phyloP scores from a whole-genome alignment of 441 rosid genomes.

The Aquilaria agallochum region DNA sequence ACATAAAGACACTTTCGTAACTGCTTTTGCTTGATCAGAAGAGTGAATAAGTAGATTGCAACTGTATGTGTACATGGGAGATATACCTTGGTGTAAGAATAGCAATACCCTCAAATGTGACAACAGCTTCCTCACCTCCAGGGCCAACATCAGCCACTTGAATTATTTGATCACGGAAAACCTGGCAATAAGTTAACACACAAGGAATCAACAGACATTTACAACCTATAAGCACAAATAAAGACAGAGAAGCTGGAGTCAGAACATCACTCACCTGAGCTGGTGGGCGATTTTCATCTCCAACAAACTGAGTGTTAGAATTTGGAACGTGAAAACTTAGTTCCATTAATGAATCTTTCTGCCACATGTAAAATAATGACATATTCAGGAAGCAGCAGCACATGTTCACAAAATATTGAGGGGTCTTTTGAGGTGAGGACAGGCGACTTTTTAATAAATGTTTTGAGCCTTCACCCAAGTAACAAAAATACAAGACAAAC shows the following conservation, averaged over 20 bases:
- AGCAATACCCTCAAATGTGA: constrained; percentile 86
- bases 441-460: too few relatives aligned
- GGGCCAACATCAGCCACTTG: constrained; percentile 84
- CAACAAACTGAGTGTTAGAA: constrained; percentile 84
- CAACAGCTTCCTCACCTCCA: constrained; percentile 90
- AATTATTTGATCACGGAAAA: constrained; percentile 69
- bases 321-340: constrained; percentile 90
- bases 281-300: constrained; percentile 85
- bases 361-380: constrained; percentile 15
- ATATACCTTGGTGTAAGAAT: constrained; percentile 92
- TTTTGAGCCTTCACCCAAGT: too few relatives aligned
- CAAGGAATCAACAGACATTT: not conserved
- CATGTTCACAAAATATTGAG: too few relatives aligned
- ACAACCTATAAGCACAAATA: not conserved
- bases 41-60: not conserved
- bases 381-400: not conserved
- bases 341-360: constrained; percentile 99
- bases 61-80: not conserved
- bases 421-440: too few relatives aligned
- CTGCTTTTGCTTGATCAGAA: not conserved
- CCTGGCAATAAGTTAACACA: constrained; percentile 32
- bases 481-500: too few relatives aligned
- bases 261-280: constrained; percentile 59
- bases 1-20: not conserved
- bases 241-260: constrained; percentile 4